Conservation (phyloP, 371 early-diverging fungal species). For the Actinomortierella wolfii region DNA sequence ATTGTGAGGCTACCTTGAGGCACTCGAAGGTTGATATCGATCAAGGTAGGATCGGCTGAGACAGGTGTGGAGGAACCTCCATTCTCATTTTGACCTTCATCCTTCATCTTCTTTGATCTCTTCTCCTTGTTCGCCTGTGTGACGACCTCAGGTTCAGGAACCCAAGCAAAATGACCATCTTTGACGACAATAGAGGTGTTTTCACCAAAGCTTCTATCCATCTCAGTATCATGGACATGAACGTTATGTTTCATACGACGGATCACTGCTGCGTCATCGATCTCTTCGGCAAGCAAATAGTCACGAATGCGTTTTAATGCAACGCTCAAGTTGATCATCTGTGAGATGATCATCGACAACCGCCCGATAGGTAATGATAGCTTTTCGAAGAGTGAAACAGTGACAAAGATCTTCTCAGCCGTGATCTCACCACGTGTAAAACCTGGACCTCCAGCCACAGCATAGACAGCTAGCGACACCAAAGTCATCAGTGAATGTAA, state of each 20-base stretch:
- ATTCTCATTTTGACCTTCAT: conserved; percentile 16
- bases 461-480: conserved; percentile 26
- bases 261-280: conserved; percentile 60
- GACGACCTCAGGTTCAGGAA: conserved; percentile 21
- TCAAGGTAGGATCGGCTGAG: conserved; percentile 51
- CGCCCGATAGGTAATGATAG: conserved; percentile 76
- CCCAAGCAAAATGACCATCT: conserved; percentile 36
- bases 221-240: too few species aligned
- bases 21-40: conserved; percentile 64
- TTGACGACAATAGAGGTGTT: conserved; percentile 2
- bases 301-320: conserved; percentile 62
- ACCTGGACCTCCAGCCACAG: conserved; percentile 29
- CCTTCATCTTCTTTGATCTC: conserved; percentile 10
- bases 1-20: conserved; percentile 64
- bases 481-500: conserved; percentile 30
- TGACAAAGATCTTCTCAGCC: conserved; percentile 72
- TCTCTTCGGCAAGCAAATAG: conserved; percentile 75
- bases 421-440: conserved; percentile 20
- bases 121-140: conserved; percentile 50
- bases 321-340: conserved; percentile 16
- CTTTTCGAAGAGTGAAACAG: conserved; percentile 87
- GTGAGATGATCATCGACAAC: conserved; percentile 21
- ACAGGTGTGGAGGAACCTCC: conserved; percentile 3
- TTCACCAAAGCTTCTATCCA: too few species aligned
- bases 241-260: neutral